Evolutionary conservation across 805 yeast genomes (phyloP).

Genomic region (Candida fluviatilis): DNA sequence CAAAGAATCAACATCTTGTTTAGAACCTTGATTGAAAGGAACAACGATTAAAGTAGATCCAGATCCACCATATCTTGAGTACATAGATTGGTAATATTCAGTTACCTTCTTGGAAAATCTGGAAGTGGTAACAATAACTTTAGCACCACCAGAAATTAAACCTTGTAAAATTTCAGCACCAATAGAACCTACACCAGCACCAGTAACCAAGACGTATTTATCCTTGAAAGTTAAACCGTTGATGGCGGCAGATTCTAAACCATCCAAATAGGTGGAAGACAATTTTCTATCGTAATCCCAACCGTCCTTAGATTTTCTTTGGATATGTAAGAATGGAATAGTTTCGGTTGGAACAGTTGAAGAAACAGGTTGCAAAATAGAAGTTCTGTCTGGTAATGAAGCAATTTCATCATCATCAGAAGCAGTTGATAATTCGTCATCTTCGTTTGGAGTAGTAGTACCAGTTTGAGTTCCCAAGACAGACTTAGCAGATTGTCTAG

Average conservation of each 20-base stretch:
- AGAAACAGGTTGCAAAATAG: conserved; percentile 70
- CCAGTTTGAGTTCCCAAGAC: conserved; percentile 41
- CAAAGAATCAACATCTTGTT: conserved; percentile 85
- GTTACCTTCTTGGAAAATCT: conserved; percentile 92
- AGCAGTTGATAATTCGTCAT: conserved; percentile 41
- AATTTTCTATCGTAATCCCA: conserved; percentile 84
- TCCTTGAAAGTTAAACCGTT: conserved; percentile 89
- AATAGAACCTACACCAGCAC: conserved; percentile 98
- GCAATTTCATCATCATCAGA: conserved; percentile 77
- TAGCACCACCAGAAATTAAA: conserved; percentile 95
- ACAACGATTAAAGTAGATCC: conserved; percentile 93
- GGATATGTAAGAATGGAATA: conserved; percentile 91
- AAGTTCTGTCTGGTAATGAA: conserved; percentile 69
- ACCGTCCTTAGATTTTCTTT: conserved; percentile 68
- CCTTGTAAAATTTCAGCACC: conserved; percentile 98
- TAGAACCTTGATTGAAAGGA: conserved; percentile 98
- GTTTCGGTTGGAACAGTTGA: conserved; percentile 74
- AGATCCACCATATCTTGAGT: conserved; percentile 87
- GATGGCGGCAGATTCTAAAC: conserved; percentile 88
- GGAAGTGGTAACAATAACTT: conserved; percentile 93
- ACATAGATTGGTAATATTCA: conserved; percentile 91
- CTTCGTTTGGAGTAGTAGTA: conserved; percentile 39
- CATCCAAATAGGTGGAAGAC: conserved; percentile 78
- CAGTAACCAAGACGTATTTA: conserved; percentile 88
- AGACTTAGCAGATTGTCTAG: conserved; percentile 56